Conservation (phyloP, 2,329 filamentous ascomycete species). For the Colletotrichum abscissum region DNA sequence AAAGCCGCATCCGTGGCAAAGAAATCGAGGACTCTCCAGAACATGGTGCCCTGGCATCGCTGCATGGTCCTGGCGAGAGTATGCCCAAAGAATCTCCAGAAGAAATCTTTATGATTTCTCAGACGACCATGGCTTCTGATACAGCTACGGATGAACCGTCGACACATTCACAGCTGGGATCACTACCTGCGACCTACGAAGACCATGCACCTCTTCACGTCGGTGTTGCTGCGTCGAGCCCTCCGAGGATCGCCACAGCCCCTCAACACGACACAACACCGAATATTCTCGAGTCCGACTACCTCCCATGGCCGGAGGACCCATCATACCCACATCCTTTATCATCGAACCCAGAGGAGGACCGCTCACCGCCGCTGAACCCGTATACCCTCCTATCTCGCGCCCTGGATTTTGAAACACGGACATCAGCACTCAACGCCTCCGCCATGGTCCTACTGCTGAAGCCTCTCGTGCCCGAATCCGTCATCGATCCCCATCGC, state of each 20-base stretch:
- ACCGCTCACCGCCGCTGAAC: constrained; percentile 56
- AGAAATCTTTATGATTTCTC: constrained; percentile 57
- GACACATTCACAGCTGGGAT: constrained; percentile 26
- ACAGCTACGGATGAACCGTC: constrained; percentile 45
- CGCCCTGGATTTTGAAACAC: constrained; percentile 66
- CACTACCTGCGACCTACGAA: constrained; percentile 18
- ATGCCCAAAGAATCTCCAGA: constrained; percentile 46
- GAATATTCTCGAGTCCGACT: constrained; percentile 67
- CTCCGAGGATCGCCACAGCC: constrained; percentile 40
- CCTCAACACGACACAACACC: constrained; percentile 52
- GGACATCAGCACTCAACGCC: constrained; percentile 67
- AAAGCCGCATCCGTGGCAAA: constrained; percentile 58
- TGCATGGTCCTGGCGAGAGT: not conserved
- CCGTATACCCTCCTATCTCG: constrained; percentile 65
- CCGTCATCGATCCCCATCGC: constrained; percentile 66
- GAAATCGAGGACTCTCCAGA: constrained; percentile 43
- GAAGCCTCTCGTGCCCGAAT: constrained; percentile 65
- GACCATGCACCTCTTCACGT: constrained; percentile 34
- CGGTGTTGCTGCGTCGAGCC: constrained; percentile 38
- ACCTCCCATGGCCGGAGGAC: constrained; percentile 68
- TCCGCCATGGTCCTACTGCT: constrained; percentile 71
- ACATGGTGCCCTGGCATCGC: constrained; percentile 16
- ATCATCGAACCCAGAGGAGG: constrained; percentile 24
- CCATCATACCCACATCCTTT: constrained; percentile 64
- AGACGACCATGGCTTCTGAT: constrained; percentile 52